phyloP scores from a whole-genome alignment of 75 land plant species.

The Sequoia sempervirens region DNA sequence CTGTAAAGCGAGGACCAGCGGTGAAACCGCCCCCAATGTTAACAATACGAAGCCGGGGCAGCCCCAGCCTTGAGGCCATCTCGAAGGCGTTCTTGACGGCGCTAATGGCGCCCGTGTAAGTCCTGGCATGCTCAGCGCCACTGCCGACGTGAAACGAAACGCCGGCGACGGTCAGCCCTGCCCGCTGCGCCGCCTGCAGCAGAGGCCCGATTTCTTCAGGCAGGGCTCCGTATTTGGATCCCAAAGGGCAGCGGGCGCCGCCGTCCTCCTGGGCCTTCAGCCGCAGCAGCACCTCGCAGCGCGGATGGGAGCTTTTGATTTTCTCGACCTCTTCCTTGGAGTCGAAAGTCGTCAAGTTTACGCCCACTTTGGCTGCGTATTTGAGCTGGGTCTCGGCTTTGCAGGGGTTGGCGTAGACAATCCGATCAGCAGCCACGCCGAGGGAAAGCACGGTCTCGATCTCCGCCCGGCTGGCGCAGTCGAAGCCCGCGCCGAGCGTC shows the following conservation, averaged over 20 bases:
- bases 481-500: constrained; percentile 41
- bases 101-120: constrained; percentile 26
- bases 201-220: constrained; percentile 34
- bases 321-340: constrained; percentile 35
- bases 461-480: constrained; percentile 55
- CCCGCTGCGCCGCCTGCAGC: constrained; percentile 31
- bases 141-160: constrained; percentile 54
- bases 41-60: constrained; percentile 26
- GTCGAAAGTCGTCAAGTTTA: constrained; percentile 45
- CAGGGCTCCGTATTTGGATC: constrained; percentile 49
- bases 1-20: constrained; percentile 12
- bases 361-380: constrained; percentile 35
- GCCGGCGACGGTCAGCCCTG: constrained; percentile 26
- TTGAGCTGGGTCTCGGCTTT: constrained; percentile 44
- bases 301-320: constrained; percentile 29
- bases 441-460: constrained; percentile 35
- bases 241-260: constrained; percentile 41
- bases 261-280: constrained; percentile 19
- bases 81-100: constrained; percentile 25
- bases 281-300: constrained; percentile 16
- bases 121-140: constrained; percentile 12
- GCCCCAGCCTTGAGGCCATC: constrained; percentile 19
- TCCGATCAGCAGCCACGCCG: constrained; percentile 22
- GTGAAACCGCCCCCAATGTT: constrained; percentile 56
- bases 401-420: constrained; percentile 53